These are phyloP conservation scores for Schwanniomyces occidentalis DNA, from an alignment of 805 yeast genomes.

Conservation along the genomic window DNA sequence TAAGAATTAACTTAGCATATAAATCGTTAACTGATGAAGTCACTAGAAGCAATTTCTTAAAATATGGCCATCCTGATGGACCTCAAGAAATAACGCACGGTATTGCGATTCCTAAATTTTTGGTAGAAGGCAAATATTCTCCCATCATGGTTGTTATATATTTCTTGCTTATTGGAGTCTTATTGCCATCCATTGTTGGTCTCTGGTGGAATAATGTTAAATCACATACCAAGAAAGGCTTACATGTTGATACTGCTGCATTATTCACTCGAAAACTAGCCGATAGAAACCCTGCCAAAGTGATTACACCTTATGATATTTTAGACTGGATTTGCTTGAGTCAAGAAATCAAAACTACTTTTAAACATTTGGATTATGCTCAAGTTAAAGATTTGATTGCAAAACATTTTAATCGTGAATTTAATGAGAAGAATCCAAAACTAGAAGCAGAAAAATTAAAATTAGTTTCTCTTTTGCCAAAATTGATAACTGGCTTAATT, in stretches of 20 bases:
- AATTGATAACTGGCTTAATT: conserved; percentile 66
- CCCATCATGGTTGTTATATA: conserved; percentile 62
- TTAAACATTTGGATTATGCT: conserved; percentile 43
- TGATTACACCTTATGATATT: conserved; percentile 58
- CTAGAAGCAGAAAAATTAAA: conserved; percentile 46
- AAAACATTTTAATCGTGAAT: conserved; percentile 59
- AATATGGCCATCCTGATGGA: conserved; percentile 98
- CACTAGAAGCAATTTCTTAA: conserved; percentile 75
- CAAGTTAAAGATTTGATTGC: conserved; percentile 53
- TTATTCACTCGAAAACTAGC: conserved; percentile 68
- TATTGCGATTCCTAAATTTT: conserved; percentile 89
- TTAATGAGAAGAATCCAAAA: conserved; percentile 20
- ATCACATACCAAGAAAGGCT: conserved; percentile 76
- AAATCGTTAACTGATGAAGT: conserved; percentile 91
- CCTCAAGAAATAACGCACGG: conserved; percentile 90
- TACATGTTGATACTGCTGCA: conserved; percentile 83
- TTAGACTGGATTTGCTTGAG: conserved; percentile 62
- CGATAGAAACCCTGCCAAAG: conserved; percentile 71
- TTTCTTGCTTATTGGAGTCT: conserved; percentile 68
- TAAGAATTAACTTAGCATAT: conserved; percentile 86
- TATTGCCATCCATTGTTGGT: conserved; percentile 79
- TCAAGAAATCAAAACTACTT: conserved; percentile 55
- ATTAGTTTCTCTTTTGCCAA: conserved; percentile 63
- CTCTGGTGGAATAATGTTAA: conserved; percentile 89
- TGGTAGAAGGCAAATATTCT: conserved; percentile 80